A percentile compares a stretch with the other conserved stretches of the same genome.
Conservation (phyloP, 441 rosid genomes). For the Manihot esculenta region DNA sequence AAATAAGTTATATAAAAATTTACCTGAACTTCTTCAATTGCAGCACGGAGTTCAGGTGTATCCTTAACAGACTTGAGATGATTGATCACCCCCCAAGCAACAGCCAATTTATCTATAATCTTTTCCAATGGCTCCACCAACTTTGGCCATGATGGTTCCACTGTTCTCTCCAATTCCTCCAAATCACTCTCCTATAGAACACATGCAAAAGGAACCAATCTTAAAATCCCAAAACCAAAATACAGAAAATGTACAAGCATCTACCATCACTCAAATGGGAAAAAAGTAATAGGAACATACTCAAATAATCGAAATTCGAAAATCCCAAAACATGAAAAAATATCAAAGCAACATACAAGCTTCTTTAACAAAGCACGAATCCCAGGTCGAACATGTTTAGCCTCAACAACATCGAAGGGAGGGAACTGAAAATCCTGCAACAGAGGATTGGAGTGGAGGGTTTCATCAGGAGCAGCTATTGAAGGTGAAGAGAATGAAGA, state of each 20-base stretch:
- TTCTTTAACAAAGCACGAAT: conserved; percentile 61
- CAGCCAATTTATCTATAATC: conserved; percentile 53
- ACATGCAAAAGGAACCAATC: too few species aligned
- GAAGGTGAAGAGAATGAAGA: conserved; percentile 36
- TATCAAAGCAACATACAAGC: conserved; percentile 41
- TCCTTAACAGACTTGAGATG: conserved; percentile 86
- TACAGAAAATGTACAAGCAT: too few species aligned
- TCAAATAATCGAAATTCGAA: neutral
- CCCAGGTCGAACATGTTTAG: conserved; percentile 71
- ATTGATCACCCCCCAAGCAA: conserved; percentile 74
- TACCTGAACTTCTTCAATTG: conserved; percentile 91
- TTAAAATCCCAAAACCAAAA: too few species aligned
- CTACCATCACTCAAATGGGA: too few species aligned
- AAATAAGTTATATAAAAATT: neutral
- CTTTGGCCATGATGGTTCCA: conserved; percentile 83
- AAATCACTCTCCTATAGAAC: conserved; percentile 57
- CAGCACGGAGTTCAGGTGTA: conserved; percentile 78
- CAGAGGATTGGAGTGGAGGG: conserved; percentile 54
- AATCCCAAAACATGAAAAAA: neutral
- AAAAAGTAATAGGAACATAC: neutral
- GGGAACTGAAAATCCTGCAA: conserved; percentile 70
- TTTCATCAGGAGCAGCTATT: conserved; percentile 33
- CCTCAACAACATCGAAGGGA: conserved; percentile 59
- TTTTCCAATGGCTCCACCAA: conserved; percentile 88
- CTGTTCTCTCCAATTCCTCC: conserved; percentile 71